phyloP scores from a whole-genome alignment of 768 basidiomycete species.

The Clathrus columnatus region DNA sequence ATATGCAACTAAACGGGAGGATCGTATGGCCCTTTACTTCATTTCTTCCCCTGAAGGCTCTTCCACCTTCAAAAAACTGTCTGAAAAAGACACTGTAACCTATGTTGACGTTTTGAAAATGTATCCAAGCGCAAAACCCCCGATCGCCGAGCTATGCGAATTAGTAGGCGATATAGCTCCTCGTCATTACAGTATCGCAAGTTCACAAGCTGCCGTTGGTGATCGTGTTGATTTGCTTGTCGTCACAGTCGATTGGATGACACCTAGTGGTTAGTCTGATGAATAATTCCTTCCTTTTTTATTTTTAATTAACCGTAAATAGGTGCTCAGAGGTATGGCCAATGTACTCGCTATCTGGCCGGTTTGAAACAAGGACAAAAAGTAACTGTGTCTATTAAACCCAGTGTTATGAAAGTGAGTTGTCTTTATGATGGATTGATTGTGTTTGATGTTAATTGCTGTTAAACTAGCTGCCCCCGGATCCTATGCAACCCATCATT shows the following conservation, averaged over 20 bases:
- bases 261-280: conserved; percentile 60
- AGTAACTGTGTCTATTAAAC: conserved; percentile 96
- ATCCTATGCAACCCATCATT: conserved; percentile 82
- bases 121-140: conserved; percentile 72
- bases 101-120: conserved; percentile 79
- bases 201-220: conserved; percentile 90
- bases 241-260: conserved; percentile 92
- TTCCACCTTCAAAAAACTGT: conserved; percentile 89
- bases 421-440: not conserved
- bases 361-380: conserved; percentile 78
- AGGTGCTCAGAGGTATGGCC: conserved; percentile 79
- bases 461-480: conserved; percentile 61
- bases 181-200: conserved; percentile 96
- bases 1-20: conserved; percentile 59
- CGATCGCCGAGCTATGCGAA: conserved; percentile 79
- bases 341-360: conserved; percentile 93
- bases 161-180: conserved; percentile 93
- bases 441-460: not conserved
- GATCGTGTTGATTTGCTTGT: conserved; percentile 90
- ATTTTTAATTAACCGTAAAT: not conserved
- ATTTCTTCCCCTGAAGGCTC: conserved; percentile 89
- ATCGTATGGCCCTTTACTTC: conserved; percentile 77
- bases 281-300: not conserved
- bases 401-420: conserved; percentile 95
- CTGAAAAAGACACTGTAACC: conserved; percentile 89